Conservation (phyloP, 495 filamentous ascomycete species). For the Penicillium odoratum region DNA sequence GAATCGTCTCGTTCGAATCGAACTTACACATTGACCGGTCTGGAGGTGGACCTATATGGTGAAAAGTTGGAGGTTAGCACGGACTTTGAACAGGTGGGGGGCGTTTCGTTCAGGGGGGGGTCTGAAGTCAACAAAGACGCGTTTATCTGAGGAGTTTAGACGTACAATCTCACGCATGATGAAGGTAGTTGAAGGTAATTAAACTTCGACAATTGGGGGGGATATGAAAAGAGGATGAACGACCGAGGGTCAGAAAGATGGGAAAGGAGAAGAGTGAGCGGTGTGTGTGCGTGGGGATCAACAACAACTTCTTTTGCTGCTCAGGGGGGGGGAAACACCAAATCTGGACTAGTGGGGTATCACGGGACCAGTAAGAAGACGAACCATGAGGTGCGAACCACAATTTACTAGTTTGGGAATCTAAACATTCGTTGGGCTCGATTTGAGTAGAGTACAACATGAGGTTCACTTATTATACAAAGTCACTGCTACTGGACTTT, state of each 20-base stretch:
- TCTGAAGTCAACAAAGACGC: slow-evolving; percentile 35
- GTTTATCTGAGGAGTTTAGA: slow-evolving; percentile 38
- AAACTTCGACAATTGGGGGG: slow-evolving; percentile 19
- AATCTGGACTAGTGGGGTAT: slow-evolving; percentile 29
- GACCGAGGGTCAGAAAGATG: slow-evolving; percentile 27
- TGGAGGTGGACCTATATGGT: slow-evolving; percentile 86
- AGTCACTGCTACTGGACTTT: neutral
- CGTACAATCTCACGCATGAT: slow-evolving; percentile 96
- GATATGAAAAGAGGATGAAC: slow-evolving; percentile 19
- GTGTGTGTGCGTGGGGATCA: slow-evolving; percentile 43
- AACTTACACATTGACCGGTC: slow-evolving; percentile 95
- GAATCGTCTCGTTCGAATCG: slow-evolving; percentile 14
- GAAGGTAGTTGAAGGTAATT: slow-evolving; percentile 48
- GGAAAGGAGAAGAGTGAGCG: slow-evolving; percentile 33
- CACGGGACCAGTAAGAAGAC: slow-evolving; percentile 28
- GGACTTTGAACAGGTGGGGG: slow-evolving; percentile 41
- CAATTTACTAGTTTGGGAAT: slow-evolving; percentile 13
- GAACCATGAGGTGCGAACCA: slow-evolving; percentile 34
- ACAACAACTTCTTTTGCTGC: slow-evolving; percentile 32
- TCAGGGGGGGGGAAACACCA: slow-evolving; percentile 27
- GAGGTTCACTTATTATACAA: neutral
- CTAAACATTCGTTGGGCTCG: neutral
- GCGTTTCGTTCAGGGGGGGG: slow-evolving; percentile 42
- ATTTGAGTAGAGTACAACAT: no score
- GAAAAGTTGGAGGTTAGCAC: slow-evolving; percentile 42